Evolutionary conservation across 2,329 filamentous ascomycete species (phyloP).

Genomic region (Sphaerulina vaccinii): DNA sequence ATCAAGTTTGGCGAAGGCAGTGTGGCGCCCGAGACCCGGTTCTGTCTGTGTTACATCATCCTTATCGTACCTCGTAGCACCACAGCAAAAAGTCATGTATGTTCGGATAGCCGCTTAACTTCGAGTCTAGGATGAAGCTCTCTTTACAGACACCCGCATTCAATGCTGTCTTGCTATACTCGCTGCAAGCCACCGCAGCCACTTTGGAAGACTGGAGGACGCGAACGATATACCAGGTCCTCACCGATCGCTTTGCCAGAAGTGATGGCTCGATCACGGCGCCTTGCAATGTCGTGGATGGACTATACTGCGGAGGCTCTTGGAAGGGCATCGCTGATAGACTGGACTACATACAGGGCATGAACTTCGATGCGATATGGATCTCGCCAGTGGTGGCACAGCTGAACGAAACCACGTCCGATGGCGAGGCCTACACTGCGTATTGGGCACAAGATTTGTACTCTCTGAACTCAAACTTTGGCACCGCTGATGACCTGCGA

Average conservation of each 20-base stretch:
- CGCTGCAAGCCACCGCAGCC: slow-evolving; percentile 26
- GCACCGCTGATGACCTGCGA: slow-evolving; percentile 59
- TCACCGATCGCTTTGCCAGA: slow-evolving; percentile 42
- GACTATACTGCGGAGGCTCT: slow-evolving; percentile 41
- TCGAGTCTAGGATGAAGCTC: background rate
- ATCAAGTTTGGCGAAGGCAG: too few relatives aligned
- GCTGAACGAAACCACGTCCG: slow-evolving; percentile 41
- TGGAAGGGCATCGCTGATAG: slow-evolving; percentile 44
- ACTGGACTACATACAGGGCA: slow-evolving; percentile 45
- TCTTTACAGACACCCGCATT: background rate
- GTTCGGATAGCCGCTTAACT: background rate
- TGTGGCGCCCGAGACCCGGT: background rate
- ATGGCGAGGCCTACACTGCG: slow-evolving; percentile 50
- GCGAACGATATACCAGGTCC: slow-evolving; percentile 42
- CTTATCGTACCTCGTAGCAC: slow-evolving; percentile 4
- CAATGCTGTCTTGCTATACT: background rate
- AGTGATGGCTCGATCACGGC: slow-evolving; percentile 27
- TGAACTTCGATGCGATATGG: slow-evolving; percentile 49
- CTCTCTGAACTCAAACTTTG: slow-evolving; percentile 58
- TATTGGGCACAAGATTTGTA: slow-evolving; percentile 56
- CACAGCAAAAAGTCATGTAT: background rate
- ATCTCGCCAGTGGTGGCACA: slow-evolving; percentile 49
- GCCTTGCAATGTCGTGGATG: slow-evolving; percentile 31
- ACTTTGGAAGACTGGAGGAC: slow-evolving; percentile 40
- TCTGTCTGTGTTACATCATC: background rate